Conservation (phyloP, 1,284 basidiomycete genomes). For the Thelephora terrestris region DNA sequence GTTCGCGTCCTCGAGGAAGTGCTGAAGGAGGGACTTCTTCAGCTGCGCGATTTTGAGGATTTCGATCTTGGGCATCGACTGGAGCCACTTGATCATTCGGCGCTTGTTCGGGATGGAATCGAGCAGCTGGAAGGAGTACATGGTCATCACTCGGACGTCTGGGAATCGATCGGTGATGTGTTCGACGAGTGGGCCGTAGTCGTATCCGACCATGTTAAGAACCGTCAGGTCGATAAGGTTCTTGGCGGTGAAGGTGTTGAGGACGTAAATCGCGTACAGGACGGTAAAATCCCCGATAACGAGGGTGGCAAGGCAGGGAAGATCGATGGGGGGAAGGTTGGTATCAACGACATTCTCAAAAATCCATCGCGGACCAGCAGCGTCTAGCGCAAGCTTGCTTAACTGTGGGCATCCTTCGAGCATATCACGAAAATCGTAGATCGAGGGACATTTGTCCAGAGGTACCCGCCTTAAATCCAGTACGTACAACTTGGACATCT, state of each 20-base stretch:
- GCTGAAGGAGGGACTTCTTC: constrained; percentile 28
- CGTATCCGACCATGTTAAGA: constrained; percentile 35
- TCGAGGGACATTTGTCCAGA: constrained; percentile 34
- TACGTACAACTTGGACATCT: constrained; percentile 39
- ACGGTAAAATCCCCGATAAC: constrained; percentile 42
- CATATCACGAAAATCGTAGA: constrained; percentile 39
- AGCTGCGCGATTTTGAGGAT: constrained; percentile 38
- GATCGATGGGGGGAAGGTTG: constrained; percentile 25
- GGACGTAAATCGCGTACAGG: constrained; percentile 33
- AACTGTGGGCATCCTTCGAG: constrained; percentile 37
- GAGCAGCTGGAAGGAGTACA: constrained; percentile 32
- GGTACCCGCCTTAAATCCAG: constrained; percentile 53
- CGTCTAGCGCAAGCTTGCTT: constrained; percentile 43
- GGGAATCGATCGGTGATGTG: constrained; percentile 35
- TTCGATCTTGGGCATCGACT: constrained; percentile 40
- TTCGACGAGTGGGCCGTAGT: constrained; percentile 38
- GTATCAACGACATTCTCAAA: not conserved
- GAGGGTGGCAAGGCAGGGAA: constrained; percentile 38
- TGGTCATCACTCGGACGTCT: constrained; percentile 37
- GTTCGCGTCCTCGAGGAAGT: constrained; percentile 31
- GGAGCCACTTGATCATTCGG: constrained; percentile 35
- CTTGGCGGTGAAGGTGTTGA: constrained; percentile 39
- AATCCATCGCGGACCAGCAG: constrained; percentile 39
- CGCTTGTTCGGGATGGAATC: constrained; percentile 14
- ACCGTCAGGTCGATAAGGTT: constrained; percentile 43